Percentiles rank a stretch among this genome's conserved stretches.
These are phyloP conservation scores for Didymella segeticola DNA, from an alignment of 2,329 filamentous ascomycete genomes.

Conservation along the genomic window DNA sequence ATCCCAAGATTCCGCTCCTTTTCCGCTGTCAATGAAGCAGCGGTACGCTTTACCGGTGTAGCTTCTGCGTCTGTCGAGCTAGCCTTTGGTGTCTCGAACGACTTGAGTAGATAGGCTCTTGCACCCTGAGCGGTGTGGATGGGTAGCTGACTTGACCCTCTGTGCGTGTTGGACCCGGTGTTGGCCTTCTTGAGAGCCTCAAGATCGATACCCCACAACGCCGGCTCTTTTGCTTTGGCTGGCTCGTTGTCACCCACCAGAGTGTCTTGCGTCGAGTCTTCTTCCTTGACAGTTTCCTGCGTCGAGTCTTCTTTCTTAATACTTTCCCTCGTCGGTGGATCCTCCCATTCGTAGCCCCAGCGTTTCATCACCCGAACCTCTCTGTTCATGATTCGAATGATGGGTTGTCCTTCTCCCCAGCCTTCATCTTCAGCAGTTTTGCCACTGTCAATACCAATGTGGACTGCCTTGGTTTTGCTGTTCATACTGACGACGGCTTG, in stretches of 20 bases:
- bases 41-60: conserved; percentile 53
- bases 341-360: conserved; percentile 66
- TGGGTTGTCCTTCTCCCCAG: conserved; percentile 78
- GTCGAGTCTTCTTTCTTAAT: conserved; percentile 1
- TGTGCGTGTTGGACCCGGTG: conserved; percentile 25
- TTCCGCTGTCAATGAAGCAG: conserved; percentile 61
- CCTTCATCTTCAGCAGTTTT: conserved; percentile 72
- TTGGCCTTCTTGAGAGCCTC: conserved; percentile 61
- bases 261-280: conserved; percentile 17
- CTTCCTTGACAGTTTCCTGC: conserved; percentile 7
- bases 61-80: conserved; percentile 20
- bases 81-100: conserved; percentile 61
- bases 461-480: conserved; percentile 76
- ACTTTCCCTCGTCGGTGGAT: neutral
- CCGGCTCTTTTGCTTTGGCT: conserved; percentile 48
- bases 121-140: conserved; percentile 78
- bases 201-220: conserved; percentile 66
- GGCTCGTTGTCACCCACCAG: conserved; percentile 1
- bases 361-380: conserved; percentile 78
- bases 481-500: conserved; percentile 86
- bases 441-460: conserved; percentile 72
- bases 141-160: conserved; percentile 61
- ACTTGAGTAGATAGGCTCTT: conserved; percentile 62
- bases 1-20: conserved; percentile 73
- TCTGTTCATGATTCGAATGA: conserved; percentile 73